Base-by-base conservation (phyloP, 2,329 filamentous ascomycete species). In the Pseudocercospora ulei region DNA sequence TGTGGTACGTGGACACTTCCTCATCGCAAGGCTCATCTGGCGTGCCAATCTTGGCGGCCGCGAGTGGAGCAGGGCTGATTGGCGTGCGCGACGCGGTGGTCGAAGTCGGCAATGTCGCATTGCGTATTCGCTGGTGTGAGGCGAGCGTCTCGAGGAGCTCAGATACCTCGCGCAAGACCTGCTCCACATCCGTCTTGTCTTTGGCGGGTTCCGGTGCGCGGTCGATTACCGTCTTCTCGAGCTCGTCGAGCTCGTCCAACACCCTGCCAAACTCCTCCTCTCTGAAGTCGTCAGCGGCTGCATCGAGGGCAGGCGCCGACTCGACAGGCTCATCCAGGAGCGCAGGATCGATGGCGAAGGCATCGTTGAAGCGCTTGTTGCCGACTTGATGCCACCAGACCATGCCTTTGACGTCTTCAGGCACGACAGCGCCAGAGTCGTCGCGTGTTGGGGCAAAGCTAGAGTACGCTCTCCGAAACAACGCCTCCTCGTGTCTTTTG, bases 41-140 rank as follows among this genome's bases (percentile, higher is more conserved):
- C 4, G 71, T 78, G 14, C 79, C 76, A 35, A 58, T 62, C 31
- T 63, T 56, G 20, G 59, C 65, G 5, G 62, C 63, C 30, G 78
- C 75, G 7, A 76, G 70, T 5, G 80, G 69, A 64, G 81, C 79
- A 44, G 82, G 80, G 35, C 72, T 76, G 34, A 60, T 54, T 1
- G 58, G 56, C 11, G 53, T 55, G 2, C 58, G 52, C 9, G 55
- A 43, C 3, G 44, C 38, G 11, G 49, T 33, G 2, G 50, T 20
- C 1, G 53, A 49, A 8, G 75, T 71, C 12, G 77, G 71, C 13
- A 85, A 61, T 1, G 75, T 75, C 28, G 81, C 69, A 53, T 85
- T 82, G 43, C 82, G 79, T 56, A 84, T 86, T 47, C 80, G 75
- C 62, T 88, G 82, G 57, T 83, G 79, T 0, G 82, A 88, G 12